These are phyloP conservation scores for Syzygium jambos DNA, from an alignment of 345 rosid genomes.

Conservation along the genomic window DNA sequence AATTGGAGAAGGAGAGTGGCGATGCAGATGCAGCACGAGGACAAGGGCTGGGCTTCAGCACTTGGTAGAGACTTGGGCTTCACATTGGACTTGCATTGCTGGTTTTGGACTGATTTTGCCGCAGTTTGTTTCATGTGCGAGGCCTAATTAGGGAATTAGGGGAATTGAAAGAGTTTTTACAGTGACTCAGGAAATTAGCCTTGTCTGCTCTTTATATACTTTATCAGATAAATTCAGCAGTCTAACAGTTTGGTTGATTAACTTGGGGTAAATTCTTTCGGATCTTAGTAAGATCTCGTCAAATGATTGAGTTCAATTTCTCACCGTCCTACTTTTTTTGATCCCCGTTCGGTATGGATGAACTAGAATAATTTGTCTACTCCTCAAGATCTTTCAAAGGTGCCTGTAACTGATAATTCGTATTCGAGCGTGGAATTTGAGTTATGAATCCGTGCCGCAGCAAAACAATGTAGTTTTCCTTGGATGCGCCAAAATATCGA, in stretches of 20 bases:
- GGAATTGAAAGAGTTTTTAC: not conserved
- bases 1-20: not conserved
- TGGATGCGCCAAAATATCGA: not conserved
- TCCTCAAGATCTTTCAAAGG: not conserved
- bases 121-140: not conserved
- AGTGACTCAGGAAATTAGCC: not conserved
- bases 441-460: accelerated
- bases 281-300: not conserved
- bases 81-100: not conserved
- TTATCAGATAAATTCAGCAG: not conserved
- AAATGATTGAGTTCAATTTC: not conserved
- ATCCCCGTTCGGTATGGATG: accelerated
- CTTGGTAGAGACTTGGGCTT: not conserved
- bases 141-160: not conserved
- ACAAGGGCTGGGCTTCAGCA: not conserved
- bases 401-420: accelerated
- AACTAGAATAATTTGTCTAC: accelerated
- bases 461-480: accelerated
- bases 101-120: not conserved
- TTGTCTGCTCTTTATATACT: not conserved
- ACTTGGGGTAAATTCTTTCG: not conserved
- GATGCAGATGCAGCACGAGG: not conserved
- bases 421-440: not conserved
- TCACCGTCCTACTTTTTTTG: accelerated
- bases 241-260: not conserved